Conservation (phyloP, 345 rosid species). For the Syzygium aromaticum region DNA sequence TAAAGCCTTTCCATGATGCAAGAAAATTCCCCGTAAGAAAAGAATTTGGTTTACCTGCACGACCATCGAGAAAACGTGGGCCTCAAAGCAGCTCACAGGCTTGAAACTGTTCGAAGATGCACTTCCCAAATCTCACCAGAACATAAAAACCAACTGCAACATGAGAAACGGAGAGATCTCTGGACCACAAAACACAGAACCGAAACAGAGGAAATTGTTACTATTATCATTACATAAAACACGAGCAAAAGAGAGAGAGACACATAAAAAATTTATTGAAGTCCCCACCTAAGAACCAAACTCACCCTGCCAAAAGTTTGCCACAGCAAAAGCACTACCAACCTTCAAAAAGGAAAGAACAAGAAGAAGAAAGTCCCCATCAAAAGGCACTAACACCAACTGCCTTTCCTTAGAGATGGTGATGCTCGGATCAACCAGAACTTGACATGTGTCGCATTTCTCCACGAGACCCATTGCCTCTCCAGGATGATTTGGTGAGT, state of each 20-base stretch:
- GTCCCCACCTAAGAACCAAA: not conserved
- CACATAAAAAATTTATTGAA: not conserved
- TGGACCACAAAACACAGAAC: not conserved
- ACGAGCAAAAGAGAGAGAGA: not conserved
- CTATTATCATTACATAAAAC: not conserved
- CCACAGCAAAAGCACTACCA: not conserved
- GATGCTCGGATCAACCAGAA: slow-evolving; percentile 11
- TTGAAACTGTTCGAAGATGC: not conserved
- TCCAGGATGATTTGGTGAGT: not conserved
- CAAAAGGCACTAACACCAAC: not conserved
- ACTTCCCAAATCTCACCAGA: not conserved
- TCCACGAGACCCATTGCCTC: not conserved
- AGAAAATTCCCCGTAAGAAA: not conserved
- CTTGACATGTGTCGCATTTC: slow-evolving; percentile 35
- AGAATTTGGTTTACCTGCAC: not conserved
- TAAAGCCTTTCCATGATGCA: not conserved
- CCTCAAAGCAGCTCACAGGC: not conserved
- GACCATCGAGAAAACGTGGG: not conserved
- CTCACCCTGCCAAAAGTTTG: not conserved
- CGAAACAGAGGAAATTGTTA: not conserved
- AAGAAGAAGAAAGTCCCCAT: not conserved
- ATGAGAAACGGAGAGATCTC: not conserved
- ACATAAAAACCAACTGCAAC: too few species aligned
- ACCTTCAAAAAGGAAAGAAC: not conserved
- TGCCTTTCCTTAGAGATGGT: not conserved